Conservation (phyloP, 345 rosid species). For the Aquilaria malaccensis region DNA sequence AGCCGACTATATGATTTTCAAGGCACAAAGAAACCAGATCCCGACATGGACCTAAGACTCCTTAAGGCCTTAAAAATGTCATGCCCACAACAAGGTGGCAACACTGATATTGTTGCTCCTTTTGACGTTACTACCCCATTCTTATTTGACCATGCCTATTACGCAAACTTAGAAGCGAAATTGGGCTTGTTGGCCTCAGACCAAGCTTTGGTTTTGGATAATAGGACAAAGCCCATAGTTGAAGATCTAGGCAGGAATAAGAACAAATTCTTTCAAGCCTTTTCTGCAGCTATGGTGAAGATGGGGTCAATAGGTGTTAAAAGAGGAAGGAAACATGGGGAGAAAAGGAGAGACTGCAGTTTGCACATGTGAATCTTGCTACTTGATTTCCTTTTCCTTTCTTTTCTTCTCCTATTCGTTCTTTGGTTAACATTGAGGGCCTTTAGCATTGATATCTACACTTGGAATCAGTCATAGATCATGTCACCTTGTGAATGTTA, state of each 20-base stretch:
- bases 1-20: constrained; percentile 49
- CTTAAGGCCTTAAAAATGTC: constrained; percentile 65
- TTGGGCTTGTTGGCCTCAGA: constrained; percentile 64
- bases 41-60: constrained; percentile 48
- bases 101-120: constrained; percentile 43
- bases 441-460: too few species aligned
- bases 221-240: constrained; percentile 51
- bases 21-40: constrained; percentile 56
- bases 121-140: constrained; percentile 79
- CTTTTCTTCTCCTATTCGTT: neutral
- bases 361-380: constrained; percentile 27
- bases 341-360: constrained; percentile 58
- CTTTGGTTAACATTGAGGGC: neutral
- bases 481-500: too few species aligned
- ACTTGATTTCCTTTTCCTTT: neutral
- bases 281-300: constrained; percentile 68
- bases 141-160: constrained; percentile 60
- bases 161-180: constrained; percentile 39
- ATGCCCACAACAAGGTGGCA: constrained; percentile 53
- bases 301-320: constrained; percentile 79
- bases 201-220: constrained; percentile 52
- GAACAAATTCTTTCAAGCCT: constrained; percentile 53
- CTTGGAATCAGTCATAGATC: too few species aligned
- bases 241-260: constrained; percentile 41
- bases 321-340: constrained; percentile 63